Evolutionary conservation across 176 grass and related monocot genomes (phyloP), one percentile per base, ranked within the genome.

Genomic region (bread wheat (Triticum aestivum)): DNA sequence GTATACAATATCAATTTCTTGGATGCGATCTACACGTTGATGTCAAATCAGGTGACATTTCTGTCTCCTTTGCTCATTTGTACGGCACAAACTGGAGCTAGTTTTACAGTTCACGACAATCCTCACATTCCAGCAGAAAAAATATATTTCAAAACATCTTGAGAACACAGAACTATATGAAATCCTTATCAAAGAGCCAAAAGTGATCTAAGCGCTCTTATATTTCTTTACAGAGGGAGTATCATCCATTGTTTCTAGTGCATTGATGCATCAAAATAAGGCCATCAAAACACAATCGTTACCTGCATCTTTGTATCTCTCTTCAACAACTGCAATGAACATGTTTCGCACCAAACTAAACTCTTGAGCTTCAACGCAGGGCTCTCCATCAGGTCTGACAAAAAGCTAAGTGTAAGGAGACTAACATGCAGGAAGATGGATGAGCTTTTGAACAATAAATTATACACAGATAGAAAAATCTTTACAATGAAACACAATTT

Each of bases 231-330:
- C 44, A 45, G 44, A 45, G 44, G 44, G 44, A 45, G 44, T 12
- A 83, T 21, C 6, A 39, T 33, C 45, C 23, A 42, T 24, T 66
- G 6, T 45, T 58, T 24, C 26, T 20, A 61, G 33, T 32, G 1
- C 8, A 35, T 62, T 11, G 65, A 69, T 64, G 64, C 12, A 82
- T 32, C 2, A 5, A 8, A 84, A 77, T 32, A 77, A 58, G 23
- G 12, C 12, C 9, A 72, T 52, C 79, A 79, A 0, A 80, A 3
- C 4, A 73, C 30, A 77, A 87, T 59, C 13, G 51, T 86, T 90
- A 98, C 96, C 96, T 14, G 96, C 96, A 88, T 95, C 93, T 79
- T 84, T 98, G 91, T 98, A 98, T 77, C 93, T 86, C 82, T 98
- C 96, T 89, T 98, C 93, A 58, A 89, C 79, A 75, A 90, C 93